phyloP scores from a whole-genome alignment of 2,329 filamentous ascomycete genomes.

The Pseudogymnoascus sp. region DNA sequence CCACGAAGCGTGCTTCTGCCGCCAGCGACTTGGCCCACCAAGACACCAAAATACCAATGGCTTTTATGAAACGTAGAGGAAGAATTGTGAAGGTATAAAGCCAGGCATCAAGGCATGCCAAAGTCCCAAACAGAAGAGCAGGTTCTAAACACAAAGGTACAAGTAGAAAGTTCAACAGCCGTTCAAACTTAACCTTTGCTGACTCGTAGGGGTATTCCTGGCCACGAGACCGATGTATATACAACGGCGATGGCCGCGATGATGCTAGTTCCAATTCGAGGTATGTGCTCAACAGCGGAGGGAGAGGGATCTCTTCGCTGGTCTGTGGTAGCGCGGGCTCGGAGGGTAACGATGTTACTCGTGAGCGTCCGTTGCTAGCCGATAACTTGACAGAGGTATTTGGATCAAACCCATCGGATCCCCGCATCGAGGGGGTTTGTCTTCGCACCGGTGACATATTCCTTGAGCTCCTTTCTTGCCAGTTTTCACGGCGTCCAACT shows the following conservation, averaged over 20 bases:
- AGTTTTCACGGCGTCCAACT: not conserved
- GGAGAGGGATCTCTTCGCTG: constrained; percentile 45
- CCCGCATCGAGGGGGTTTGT: constrained; percentile 14
- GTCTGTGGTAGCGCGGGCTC: constrained; percentile 32
- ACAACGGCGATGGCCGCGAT: constrained; percentile 53
- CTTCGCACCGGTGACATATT: constrained; percentile 21
- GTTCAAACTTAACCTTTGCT: constrained; percentile 82
- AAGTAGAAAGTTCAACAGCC: constrained; percentile 78
- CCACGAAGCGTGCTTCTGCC: constrained; percentile 64
- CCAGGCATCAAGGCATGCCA: constrained; percentile 93
- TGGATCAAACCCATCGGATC: constrained; percentile 23
- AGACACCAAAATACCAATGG: constrained; percentile 62
- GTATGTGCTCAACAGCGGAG: constrained; percentile 58
- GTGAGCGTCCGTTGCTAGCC: constrained; percentile 12
- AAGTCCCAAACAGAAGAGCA: constrained; percentile 74
- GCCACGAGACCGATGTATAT: constrained; percentile 51
- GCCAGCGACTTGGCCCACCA: constrained; percentile 70
- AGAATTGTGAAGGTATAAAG: constrained; percentile 94
- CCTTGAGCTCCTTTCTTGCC: not conserved
- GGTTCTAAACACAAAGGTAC: constrained; percentile 76
- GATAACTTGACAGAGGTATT: constrained; percentile 15
- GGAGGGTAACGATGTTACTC: constrained; percentile 18
- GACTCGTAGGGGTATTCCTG: constrained; percentile 75
- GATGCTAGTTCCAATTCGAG: constrained; percentile 56
- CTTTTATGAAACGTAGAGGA: constrained; percentile 77